Percentiles rank a stretch among this genome's conserved stretches.
Evolutionary conservation across 139 green algal species (phyloP).

Genomic region (Mychonastes homosphaera): DNA sequence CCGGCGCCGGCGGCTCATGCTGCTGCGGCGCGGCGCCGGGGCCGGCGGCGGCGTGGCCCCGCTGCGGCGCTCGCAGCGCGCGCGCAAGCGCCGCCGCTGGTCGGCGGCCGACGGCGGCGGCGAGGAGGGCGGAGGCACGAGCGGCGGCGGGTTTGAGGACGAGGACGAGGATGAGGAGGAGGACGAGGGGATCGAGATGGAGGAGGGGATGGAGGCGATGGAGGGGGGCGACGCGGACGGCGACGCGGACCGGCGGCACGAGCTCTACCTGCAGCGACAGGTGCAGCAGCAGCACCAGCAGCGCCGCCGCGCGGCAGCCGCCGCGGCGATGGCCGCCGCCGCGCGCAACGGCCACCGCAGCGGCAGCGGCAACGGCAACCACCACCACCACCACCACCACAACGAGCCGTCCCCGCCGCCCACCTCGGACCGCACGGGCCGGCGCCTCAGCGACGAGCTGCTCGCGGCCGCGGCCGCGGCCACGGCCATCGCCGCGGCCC

Average conservation of each 20-base stretch:
- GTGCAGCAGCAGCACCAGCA: conserved; percentile 2
- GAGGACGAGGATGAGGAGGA: too few relatives aligned
- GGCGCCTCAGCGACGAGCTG: conserved; percentile 5
- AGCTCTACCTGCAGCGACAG: conserved; percentile 5
- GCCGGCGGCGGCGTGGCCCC: neutral
- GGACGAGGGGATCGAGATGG: too few relatives aligned
- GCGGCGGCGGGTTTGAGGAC: too few relatives aligned
- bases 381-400: too few relatives aligned
- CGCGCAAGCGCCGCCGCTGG: neutral
- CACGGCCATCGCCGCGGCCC: too few relatives aligned
- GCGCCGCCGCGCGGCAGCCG: neutral
- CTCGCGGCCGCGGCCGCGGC: conserved; percentile 5
- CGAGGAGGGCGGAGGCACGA: neutral
- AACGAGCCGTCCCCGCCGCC: too few relatives aligned
- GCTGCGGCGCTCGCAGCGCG: neutral
- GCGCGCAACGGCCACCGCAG: neutral
- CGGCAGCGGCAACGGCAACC: too few relatives aligned
- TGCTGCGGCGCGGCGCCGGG: neutral
- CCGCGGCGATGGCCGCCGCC: neutral
- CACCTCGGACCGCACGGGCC: conserved; percentile 1
- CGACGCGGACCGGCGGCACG: conserved; percentile 1
- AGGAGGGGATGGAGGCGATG: conserved; percentile 1
- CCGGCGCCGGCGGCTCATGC: neutral
- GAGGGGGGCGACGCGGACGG: conserved; percentile 1
- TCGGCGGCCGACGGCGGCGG: neutral